Base-by-base conservation (phyloP, 768 basidiomycete species). In the Pulveroboletus ravenelii region DNA sequence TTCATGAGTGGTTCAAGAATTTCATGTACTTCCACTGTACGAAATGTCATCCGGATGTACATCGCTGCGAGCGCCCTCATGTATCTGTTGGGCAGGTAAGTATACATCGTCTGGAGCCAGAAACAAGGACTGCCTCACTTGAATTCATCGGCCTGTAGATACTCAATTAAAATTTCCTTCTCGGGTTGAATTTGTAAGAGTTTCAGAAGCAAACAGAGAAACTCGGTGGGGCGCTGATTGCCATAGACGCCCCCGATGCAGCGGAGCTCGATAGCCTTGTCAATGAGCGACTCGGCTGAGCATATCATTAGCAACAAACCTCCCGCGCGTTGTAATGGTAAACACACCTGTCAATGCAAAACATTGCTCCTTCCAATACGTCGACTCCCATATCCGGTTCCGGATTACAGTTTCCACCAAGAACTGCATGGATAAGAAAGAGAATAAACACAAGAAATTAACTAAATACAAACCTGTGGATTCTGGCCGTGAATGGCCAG, bases 321-420 rank as follows among this genome's bases (percentile, higher is more conserved):
- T 45, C 6, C 31, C 41, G 31, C 34, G 49, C 25, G n/a, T 54
- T 43, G 31, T 3, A 51, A 4, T 35, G 18, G 15, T 13, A 43
- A 41, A 69, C 78, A 45, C 44, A 89, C 93, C 92, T 53, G 92
- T 96, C 41, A 99, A 74, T 18, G 95, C 95, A 65, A 99, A 99
- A 65, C 95, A 99, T 59, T 96, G 92, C 66, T 99, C 95, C 73
- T 99, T 99, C 95, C 95, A 99, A 70, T 82, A 99, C 7, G 77
- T 68, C 0, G 89, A 87, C 68, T 98, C 95, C 75, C 95, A 99
- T 53, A 99, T 96, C 54, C 96, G 82, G 63, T 86, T 90, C 47
- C 96, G 84, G 57, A 98, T 94, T 55, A 97, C 90, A 34, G 91
- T 95, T 76, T 98, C 96, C 27, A 99, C 87, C 68, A 99, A 74